These are phyloP conservation scores for Panaeolus papilionaceus DNA, from an alignment of 768 basidiomycete genomes.

Conservation along the genomic window DNA sequence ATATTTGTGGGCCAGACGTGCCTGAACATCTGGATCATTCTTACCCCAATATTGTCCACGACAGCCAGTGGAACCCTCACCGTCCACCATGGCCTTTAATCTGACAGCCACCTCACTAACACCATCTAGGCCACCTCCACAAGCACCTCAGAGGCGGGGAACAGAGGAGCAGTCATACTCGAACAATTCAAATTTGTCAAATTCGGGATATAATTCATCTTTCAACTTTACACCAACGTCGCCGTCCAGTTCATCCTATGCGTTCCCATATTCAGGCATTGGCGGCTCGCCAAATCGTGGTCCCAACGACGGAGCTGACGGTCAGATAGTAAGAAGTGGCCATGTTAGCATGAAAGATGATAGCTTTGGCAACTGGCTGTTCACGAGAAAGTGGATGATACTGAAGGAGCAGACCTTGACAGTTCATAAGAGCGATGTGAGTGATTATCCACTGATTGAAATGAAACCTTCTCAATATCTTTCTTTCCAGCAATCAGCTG, in stretches of 20 bases:
- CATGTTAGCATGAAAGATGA: slow-evolving; percentile 92
- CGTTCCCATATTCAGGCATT: slow-evolving; percentile 77
- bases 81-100: slow-evolving; percentile 9
- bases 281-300: slow-evolving; percentile 77
- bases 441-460: slow-evolving; percentile 34
- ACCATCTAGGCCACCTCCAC: slow-evolving; percentile 80
- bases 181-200: slow-evolving; percentile 49
- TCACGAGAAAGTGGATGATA: slow-evolving; percentile 90
- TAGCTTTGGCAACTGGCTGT: slow-evolving; percentile 89
- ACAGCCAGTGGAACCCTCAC: not conserved
- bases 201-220: slow-evolving; percentile 64
- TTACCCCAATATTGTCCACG: not conserved
- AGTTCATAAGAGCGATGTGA: slow-evolving; percentile 92
- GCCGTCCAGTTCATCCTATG: slow-evolving; percentile 66
- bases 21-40: slow-evolving; percentile 1
- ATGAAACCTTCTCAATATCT: slow-evolving; percentile 4
- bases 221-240: slow-evolving; percentile 58
- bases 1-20: not conserved
- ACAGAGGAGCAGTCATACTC: slow-evolving; percentile 45
- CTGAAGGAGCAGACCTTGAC: slow-evolving; percentile 80
- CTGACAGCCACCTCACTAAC: slow-evolving; percentile 60
- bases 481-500: slow-evolving; percentile 49
- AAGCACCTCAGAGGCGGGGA: slow-evolving; percentile 61
- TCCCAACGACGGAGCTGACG: slow-evolving; percentile 37
- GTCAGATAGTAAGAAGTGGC: slow-evolving; percentile 71